These are phyloP conservation scores for Cornus kousa DNA, from an alignment of 148 eudicot genomes.

Conservation along the genomic window DNA sequence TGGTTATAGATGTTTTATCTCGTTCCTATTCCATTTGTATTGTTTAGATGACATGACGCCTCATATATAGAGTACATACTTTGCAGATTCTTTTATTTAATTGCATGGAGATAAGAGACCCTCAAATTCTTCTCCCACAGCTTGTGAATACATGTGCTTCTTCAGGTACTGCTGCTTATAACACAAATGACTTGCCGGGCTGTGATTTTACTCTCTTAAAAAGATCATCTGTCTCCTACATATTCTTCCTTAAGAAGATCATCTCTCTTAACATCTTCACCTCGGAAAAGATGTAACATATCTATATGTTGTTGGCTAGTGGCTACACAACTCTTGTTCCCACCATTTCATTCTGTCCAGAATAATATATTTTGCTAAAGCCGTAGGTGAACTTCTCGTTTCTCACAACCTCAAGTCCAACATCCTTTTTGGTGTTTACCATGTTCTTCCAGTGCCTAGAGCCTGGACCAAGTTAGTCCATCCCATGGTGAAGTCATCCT, in stretches of 20 bases:
- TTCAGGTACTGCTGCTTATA: constrained; percentile 47
- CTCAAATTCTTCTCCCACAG: constrained; percentile 65
- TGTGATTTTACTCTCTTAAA: not conserved
- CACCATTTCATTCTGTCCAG: too few species aligned
- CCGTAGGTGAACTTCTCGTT: not conserved
- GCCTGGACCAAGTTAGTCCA: not conserved
- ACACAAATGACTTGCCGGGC: not conserved
- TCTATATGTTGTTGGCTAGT: too few species aligned
- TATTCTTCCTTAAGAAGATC: too few species aligned
- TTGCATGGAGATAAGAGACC: constrained; percentile 89
- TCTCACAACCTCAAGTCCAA: not conserved
- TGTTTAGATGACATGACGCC: not conserved
- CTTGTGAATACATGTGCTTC: constrained; percentile 73
- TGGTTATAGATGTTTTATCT: not conserved
- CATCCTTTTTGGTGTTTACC: not conserved
- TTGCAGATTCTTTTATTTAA: constrained; percentile 79
- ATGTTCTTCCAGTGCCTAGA: not conserved
- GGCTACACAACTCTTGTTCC: too few species aligned
- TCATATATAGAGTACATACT: not conserved
- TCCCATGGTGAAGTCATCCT: not conserved
- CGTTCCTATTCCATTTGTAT: not conserved
- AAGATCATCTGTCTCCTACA: not conserved
- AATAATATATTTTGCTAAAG: not conserved
- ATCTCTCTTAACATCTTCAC: not conserved
- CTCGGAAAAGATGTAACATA: not conserved